Conservation (phyloP, 139 green algal species). For the Mychonastes homosphaera region DNA sequence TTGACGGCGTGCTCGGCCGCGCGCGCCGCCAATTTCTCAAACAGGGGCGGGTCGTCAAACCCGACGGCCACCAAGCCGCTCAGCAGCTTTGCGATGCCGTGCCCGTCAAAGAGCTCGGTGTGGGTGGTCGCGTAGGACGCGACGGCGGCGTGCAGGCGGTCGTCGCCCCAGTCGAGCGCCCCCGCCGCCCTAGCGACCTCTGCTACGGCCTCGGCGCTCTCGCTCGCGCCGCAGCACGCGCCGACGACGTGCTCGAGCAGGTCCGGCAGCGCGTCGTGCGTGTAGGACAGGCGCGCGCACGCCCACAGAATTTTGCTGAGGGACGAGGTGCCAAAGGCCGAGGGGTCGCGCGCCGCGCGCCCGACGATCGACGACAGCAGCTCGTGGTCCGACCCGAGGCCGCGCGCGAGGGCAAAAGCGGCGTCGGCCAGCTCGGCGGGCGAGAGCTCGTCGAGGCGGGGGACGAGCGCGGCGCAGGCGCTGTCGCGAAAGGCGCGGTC, state of each 20-base stretch:
- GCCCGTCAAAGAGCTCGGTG: conserved; percentile 20
- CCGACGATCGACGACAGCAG: background rate
- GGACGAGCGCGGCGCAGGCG: background rate
- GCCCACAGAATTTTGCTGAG: conserved; percentile 18
- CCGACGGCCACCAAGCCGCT: conserved; percentile 13
- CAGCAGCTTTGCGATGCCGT: conserved; percentile 10
- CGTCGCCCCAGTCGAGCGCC: conserved; percentile 17
- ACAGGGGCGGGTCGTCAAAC: conserved; percentile 15
- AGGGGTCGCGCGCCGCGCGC: background rate
- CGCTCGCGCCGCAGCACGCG: conserved; percentile 13
- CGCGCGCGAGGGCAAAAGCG: conserved; percentile 10
- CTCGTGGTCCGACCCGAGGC: conserved; percentile 5
- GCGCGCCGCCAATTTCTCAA: conserved; percentile 2
- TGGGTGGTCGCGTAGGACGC: conserved; percentile 18
- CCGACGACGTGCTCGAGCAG: conserved; percentile 21
- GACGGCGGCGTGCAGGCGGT: conserved; percentile 11
- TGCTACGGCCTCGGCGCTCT: conserved; percentile 12
- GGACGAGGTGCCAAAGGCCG: background rate
- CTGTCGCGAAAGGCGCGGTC: background rate
- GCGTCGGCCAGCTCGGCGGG: conserved; percentile 16
- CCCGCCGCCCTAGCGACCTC: conserved; percentile 17
- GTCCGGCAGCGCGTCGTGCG: conserved; percentile 15
- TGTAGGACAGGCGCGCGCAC: conserved; percentile 16
- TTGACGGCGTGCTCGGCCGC: background rate
- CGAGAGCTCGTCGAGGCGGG: conserved; percentile 9